phyloP scores from a whole-genome alignment of 176 grass and related monocot genomes.

The Aegilops speltoides region DNA sequence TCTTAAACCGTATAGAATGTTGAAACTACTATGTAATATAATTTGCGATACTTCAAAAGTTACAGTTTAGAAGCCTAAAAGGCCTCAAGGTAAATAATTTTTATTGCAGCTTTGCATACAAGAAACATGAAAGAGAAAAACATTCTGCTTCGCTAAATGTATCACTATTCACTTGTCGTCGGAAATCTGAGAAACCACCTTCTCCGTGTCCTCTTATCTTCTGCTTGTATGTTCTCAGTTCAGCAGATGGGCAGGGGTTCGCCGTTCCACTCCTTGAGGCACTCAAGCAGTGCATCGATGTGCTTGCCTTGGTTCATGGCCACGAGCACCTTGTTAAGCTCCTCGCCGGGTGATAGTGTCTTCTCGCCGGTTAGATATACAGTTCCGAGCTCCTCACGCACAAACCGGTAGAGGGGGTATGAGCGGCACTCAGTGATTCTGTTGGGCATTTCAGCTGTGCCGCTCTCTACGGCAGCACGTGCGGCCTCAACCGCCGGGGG shows the following conservation, averaged over 20 bases:
- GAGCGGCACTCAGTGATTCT: constrained; percentile 55
- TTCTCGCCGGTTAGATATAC: constrained; percentile 68
- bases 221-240: background rate
- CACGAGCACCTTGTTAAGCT: constrained; percentile 63
- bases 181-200: background rate
- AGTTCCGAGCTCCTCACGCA: constrained; percentile 45
- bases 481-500: constrained; percentile 46
- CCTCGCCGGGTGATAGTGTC: constrained; percentile 60
- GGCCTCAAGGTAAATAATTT: too few relatives aligned
- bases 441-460: constrained; percentile 35
- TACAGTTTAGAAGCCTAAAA: background rate
- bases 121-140: background rate
- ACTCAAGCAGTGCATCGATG: constrained; percentile 66
- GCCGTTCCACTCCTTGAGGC: constrained; percentile 78
- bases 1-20: too few relatives aligned
- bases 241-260: constrained; percentile 60
- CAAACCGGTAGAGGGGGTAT: constrained; percentile 43
- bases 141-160: background rate
- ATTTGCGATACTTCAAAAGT: background rate
- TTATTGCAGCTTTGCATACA: background rate
- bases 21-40: background rate
- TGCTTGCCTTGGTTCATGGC: constrained; percentile 62
- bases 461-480: constrained; percentile 41
- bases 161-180: background rate
- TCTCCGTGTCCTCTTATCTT: background rate